Evolutionary conservation across 2,329 filamentous ascomycete genomes (phyloP), one percentile per base, ranked within the genome.

Genomic region (Exophiala calicioides): DNA sequence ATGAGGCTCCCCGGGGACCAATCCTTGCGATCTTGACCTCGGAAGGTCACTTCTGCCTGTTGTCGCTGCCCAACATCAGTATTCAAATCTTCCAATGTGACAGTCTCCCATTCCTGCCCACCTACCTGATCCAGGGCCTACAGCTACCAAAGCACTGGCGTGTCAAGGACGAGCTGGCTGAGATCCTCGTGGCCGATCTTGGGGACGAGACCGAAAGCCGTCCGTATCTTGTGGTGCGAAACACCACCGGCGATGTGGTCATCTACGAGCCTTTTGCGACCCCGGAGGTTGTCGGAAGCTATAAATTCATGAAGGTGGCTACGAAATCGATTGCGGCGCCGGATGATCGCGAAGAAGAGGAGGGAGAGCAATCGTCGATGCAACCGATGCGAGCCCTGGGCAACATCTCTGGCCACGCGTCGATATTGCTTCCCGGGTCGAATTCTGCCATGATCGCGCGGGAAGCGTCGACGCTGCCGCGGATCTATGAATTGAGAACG

Each of bases 371-470:
- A 53, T 65, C 52, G 48, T 64, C 73, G 41, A 63, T 68, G 36
- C 73, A 63, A 35, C 66, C 70, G 15, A 65, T 78, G 58, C 70
- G 72, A 39, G 60, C 64, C 31, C 59, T 78, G 16, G 52, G 60
- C 10, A 60, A 74, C 52, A 47, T 96, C n/a, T 81, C 78, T 21
- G 88, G 89, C 3, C 90, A 90, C 64, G 85, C 81, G 61, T 80
- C 86, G 1, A 84, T 97, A 1, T 93, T 95, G 62, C 76, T 96
- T 38, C 84, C 89, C 0, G 90, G 91, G 0, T 68, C 77, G 3
- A 88, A 88, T 1, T 86, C 91, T 0, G 84, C 82, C 47, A 90
- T 97, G 64, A 71, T 98, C 33, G 65, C 96, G 32, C 94, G 88
- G 60, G 88, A 88, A 36, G 80, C 88, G 26, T 86, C 88, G 56